These are phyloP conservation scores for Plasmodium fragile DNA, from an alignment of 169 alveolate species.

Conservation along the genomic window DNA sequence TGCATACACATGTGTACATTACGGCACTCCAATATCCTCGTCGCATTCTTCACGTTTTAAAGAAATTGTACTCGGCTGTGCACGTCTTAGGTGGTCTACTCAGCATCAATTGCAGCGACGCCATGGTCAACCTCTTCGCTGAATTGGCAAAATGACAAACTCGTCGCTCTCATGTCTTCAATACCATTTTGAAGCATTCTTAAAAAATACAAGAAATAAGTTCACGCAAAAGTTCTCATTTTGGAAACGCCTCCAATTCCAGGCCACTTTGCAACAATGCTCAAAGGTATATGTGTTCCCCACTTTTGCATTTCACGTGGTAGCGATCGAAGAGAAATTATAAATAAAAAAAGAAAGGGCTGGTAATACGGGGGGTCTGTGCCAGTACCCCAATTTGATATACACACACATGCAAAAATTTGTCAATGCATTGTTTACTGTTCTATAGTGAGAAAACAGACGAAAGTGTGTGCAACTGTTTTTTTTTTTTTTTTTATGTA, in stretches of 20 bases:
- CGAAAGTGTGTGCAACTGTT: neutral
- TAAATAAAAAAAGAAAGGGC: neutral
- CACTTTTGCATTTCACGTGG: neutral
- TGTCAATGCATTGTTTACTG: neutral
- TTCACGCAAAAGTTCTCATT: neutral
- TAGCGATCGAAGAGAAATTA: neutral
- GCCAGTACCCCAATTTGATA: neutral
- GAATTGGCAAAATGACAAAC: neutral
- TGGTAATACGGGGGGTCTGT: neutral
- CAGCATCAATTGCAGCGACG: neutral
- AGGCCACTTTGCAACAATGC: neutral
- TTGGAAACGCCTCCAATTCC: neutral
- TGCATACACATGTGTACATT: neutral
- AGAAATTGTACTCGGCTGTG: neutral
- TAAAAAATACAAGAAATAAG: neutral
- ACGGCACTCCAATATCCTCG: neutral
- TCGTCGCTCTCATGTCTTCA: neutral
- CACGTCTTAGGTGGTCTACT: neutral
- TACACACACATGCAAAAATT: neutral
- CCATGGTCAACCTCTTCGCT: neutral
- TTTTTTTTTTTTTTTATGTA: conserved; percentile 2
- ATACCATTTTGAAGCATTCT: neutral
- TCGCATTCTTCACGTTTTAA: neutral
- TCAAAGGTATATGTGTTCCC: neutral
- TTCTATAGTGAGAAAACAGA: neutral